Conservation (phyloP, 306 rosid species). For the Canavalia ensiformis region DNA sequence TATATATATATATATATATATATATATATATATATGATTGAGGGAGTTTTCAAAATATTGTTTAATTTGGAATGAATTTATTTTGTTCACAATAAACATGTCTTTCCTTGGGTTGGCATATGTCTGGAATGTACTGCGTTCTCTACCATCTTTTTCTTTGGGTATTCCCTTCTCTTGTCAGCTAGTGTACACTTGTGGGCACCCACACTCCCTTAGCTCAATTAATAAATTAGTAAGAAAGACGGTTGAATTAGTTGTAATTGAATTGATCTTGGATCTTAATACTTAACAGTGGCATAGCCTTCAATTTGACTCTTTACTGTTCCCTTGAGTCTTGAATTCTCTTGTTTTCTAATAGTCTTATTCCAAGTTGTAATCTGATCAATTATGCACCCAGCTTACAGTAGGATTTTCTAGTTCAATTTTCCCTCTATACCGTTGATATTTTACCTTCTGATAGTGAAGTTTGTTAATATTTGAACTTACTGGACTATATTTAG, state of each 20-base stretch:
- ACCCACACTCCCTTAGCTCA: not conserved
- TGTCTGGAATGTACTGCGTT: not conserved
- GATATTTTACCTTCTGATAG: not conserved
- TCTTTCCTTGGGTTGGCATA: not conserved
- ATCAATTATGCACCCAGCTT: not conserved
- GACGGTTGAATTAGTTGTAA: conserved; percentile 22
- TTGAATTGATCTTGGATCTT: not conserved
- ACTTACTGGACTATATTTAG: not conserved
- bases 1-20: too few species aligned
- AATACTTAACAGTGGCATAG: not conserved
- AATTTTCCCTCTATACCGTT: not conserved
- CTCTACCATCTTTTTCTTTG: not conserved
- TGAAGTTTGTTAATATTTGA: not conserved
- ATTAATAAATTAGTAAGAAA: not conserved
- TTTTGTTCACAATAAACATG: too few species aligned
- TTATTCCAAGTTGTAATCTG: not conserved
- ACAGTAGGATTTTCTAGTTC: not conserved
- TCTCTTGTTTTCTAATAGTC: too few species aligned
- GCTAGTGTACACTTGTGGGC: not conserved
- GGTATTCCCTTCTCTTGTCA: not conserved
- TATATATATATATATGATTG: not conserved
- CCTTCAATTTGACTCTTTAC: too few species aligned
- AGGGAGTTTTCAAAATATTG: conserved; percentile 11
- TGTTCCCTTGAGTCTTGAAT: too few species aligned
- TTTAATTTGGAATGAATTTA: too few species aligned